Conservation (phyloP, 1,284 basidiomycete species). For the Ustilago nuda region DNA sequence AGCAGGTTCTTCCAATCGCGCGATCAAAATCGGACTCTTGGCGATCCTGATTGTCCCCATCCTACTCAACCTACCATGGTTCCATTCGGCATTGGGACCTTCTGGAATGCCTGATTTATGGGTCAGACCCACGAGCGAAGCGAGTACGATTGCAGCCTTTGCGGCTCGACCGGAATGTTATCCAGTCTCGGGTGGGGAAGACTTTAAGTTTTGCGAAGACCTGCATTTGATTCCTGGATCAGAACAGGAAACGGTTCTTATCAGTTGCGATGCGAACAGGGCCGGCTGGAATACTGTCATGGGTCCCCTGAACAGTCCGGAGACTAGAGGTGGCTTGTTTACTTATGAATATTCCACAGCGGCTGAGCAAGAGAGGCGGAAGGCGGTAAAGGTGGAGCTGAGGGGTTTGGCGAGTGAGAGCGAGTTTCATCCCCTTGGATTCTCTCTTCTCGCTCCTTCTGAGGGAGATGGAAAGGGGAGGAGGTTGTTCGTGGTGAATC, state of each 20-base stretch:
- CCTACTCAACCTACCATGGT: constrained; percentile 26
- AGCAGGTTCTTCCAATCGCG: neutral
- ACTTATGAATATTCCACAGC: constrained; percentile 20
- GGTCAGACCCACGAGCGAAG: constrained; percentile 12
- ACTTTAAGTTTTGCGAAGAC: constrained; percentile 46
- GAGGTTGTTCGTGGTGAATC: constrained; percentile 38
- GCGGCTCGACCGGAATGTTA: neutral
- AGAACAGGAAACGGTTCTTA: constrained; percentile 17
- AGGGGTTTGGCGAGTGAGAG: constrained; percentile 15
- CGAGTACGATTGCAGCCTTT: neutral
- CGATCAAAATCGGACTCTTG: constrained; percentile 12
- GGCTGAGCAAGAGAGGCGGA: neutral
- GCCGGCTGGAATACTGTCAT: constrained; percentile 50
- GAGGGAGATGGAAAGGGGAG: neutral
- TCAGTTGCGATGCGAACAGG: constrained; percentile 44
- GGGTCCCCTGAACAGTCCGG: constrained; percentile 25
- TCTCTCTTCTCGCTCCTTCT: constrained; percentile 1
- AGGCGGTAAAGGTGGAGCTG: constrained; percentile 16
- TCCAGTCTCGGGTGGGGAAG: neutral
- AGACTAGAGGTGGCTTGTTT: constrained; percentile 28
- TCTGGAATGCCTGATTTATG: constrained; percentile 24
- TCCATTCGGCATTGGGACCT: constrained; percentile 25
- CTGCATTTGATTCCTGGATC: constrained; percentile 20
- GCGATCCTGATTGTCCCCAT: constrained; percentile 20
- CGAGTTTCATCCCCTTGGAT: constrained; percentile 47